Base-by-base conservation (phyloP, 306 rosid species). In the Rosa persica region DNA sequence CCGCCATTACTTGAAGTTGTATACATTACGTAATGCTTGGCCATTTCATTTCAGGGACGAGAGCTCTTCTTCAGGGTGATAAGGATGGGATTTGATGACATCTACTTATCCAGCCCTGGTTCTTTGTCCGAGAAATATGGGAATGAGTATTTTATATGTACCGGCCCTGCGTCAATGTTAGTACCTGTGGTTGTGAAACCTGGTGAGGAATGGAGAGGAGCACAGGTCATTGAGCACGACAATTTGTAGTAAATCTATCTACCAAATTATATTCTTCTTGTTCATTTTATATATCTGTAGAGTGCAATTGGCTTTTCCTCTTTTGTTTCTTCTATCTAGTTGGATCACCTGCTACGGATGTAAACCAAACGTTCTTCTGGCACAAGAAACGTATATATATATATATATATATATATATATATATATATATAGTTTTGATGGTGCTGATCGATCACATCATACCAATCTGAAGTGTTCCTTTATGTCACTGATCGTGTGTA, bases 81-180 rank as follows among this genome's bases (percentile, higher is more conserved):
- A 89, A 82, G 97, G 76, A 92, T 95, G 93, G 98, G 98, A 17
- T 95, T 91, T 84, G 97, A 95, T 82, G 98, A 95, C 79, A 95
- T 89, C 51, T 91, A 91, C 84, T 80, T 95, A 66, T 87, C 89
- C 6, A 95, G 98, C 75, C 98, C 98, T 38, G 98, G 98, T 85
- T 91, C 98, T 2, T 76, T 86, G 75, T 89, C 91, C 5, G 84
- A 86, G 71, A 95, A 95, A 83, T 89, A 79, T 79, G 98, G 98
- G 16, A 85, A 88, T 42, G 97, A 91, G 67, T 87, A 91, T 67
- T 95, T 95, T 81, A 81, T 90, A 43, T 95, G 98, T 89, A 95
- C 97, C 22, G 98, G 98, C n/a, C 98, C 97, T 82, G 98, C 97
- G 78, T 87, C 98, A 78, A 77, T 95, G 49, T 73, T 95, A 71